Percentiles rank a stretch among this genome's conserved stretches.
Conservation (phyloP, 2,329 filamentous ascomycete genomes). For the Leptographium flavum region DNA sequence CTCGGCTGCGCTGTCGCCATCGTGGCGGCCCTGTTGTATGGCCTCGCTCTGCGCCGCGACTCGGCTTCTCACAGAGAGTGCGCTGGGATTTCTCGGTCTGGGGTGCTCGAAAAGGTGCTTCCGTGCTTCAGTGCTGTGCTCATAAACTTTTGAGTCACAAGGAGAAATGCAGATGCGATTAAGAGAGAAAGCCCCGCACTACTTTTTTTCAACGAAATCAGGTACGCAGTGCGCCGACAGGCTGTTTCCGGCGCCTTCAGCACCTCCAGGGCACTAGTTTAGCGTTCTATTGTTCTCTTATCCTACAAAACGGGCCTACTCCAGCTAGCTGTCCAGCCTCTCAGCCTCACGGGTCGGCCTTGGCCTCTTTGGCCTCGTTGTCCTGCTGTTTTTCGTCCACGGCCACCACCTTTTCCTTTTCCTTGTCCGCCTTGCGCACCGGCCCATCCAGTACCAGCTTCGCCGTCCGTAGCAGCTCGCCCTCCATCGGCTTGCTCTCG, state of each 20-base stretch:
- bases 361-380: not conserved
- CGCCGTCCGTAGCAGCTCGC: constrained; percentile 23
- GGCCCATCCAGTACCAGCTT: constrained; percentile 26
- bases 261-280: not conserved
- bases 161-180: not conserved
- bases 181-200: not conserved
- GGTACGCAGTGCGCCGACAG: not conserved
- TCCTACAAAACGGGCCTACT: too few relatives aligned
- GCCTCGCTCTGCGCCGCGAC: not conserved
- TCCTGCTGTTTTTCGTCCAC: not conserved
- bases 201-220: not conserved
- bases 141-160: not conserved
- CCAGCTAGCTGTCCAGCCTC: too few relatives aligned
- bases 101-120: not conserved
- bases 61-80: too few relatives aligned
- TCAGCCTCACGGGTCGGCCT: not conserved
- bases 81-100: too few relatives aligned
- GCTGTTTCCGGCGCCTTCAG: not conserved
- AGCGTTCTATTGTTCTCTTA: not conserved
- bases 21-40: not conserved
- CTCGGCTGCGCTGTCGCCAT: constrained; percentile 2
- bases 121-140: not conserved
- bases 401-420: not conserved
- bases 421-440: not conserved
- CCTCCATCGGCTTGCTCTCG: constrained; percentile 27